Evolutionary conservation across 75 land plant species (phyloP), one percentile per base, ranked within the genome.

Genomic region (Sequoia sempervirens): DNA sequence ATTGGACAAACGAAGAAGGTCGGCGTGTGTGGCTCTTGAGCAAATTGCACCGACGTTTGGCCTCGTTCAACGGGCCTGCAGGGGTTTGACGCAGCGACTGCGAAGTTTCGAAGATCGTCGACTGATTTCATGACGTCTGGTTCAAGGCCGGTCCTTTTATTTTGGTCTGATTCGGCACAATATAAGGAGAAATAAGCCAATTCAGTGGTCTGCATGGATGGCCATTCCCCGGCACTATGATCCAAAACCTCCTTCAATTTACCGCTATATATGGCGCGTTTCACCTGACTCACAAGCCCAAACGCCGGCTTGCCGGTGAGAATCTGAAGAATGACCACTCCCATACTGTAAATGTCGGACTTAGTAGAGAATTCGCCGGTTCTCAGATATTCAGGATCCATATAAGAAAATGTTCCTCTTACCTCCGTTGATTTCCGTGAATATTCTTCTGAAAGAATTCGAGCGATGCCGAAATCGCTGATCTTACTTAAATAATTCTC

Each of bases 331-430:
- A 96, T 73, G 14, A 96, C 88, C 13, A 93, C 87, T 6, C 97
- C 99, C 84, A 91, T 91, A 17, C 96, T 88, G 82, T 90, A 93
- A 10, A 96, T 93, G 87, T 96, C 99, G 11, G 91, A 88, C 64
- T 91, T 87, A 4, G 89, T 68, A 10, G 94, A 92, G 80, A 93
- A 85, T 28, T 87, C 91, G 10, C 98, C 97, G 28, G 89, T 86
- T 23, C 83, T 5, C 13, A 83, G 47, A 54, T 90, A 91, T 84
- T 91, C 92, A n/a, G 95, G 97, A 73, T 95, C 97, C 87, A 95
- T 90, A 76, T 95, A 96, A 2, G 73, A 87, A 73, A 85, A 84
- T 18, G 93, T 93, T 1, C 97, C 95, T 80, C 85, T 91, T 1
- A 93, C 89, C 50, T 73, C 64, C 7, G 95, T 90, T 28, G 61